Conservation (phyloP, 2,329 filamentous ascomycete species). For the Claviceps purpurea region DNA sequence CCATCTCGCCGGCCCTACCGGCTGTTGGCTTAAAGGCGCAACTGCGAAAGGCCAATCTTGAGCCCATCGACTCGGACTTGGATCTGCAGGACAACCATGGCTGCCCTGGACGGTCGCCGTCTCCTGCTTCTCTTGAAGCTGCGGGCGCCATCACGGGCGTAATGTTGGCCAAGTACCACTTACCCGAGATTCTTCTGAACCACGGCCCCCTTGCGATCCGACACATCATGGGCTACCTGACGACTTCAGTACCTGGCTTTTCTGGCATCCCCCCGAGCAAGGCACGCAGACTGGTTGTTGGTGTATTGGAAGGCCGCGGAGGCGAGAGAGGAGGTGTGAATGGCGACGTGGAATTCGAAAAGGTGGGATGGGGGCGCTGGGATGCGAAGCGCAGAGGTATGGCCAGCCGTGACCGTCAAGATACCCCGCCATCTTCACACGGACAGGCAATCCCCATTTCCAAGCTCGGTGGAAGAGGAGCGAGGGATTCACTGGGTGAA, state of each 20-base stretch:
- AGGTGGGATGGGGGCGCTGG: constrained; percentile 96
- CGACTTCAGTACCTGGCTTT: constrained; percentile 85
- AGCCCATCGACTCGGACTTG: constrained; percentile 70
- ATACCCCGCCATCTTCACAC: constrained; percentile 28
- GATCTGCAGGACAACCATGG: constrained; percentile 55
- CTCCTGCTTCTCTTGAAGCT: constrained; percentile 47
- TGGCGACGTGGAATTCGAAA: constrained; percentile 74
- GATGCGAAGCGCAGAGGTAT: constrained; percentile 66
- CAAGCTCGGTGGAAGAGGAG: constrained; percentile 28
- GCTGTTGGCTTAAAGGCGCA: constrained; percentile 67
- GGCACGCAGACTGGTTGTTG: constrained; percentile 82
- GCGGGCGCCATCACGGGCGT: constrained; percentile 71
- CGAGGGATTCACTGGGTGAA: constrained; percentile 48
- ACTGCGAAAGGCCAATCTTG: constrained; percentile 44
- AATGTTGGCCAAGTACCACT: constrained; percentile 78
- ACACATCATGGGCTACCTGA: constrained; percentile 89
- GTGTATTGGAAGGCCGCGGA: constrained; percentile 70
- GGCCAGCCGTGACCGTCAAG: constrained; percentile 31
- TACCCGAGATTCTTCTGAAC: constrained; percentile 78
- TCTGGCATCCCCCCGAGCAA: constrained; percentile 79
- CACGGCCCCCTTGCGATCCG: constrained; percentile 89
- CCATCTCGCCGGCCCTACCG: constrained; percentile 77
- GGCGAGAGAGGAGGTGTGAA: constrained; percentile 48
- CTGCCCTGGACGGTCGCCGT: constrained; percentile 23
- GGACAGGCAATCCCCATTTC: constrained; percentile 44